phyloP scores from a whole-genome alignment of 2,329 filamentous ascomycete genomes.

The Cucurbitaria berberidis region DNA sequence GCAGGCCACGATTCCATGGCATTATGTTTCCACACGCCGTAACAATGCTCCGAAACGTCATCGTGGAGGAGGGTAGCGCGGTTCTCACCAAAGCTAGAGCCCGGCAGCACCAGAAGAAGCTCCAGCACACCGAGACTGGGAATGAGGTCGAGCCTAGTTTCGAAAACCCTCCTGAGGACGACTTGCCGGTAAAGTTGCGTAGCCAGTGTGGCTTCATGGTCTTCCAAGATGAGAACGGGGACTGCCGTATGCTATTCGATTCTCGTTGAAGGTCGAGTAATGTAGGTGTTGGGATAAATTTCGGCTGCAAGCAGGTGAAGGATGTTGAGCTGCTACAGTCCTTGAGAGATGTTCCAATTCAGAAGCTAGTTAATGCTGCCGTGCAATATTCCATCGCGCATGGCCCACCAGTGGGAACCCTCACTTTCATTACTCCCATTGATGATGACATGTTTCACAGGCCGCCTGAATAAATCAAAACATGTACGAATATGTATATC shows the following conservation, averaged over 20 bases:
- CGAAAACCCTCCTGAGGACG: neutral
- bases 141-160: neutral
- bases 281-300: too few relatives aligned
- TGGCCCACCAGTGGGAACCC: neutral
- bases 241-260: too few relatives aligned
- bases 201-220: too few relatives aligned
- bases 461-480: too few relatives aligned
- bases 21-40: slow-evolving; percentile 4
- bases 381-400: neutral
- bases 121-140: neutral
- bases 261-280: too few relatives aligned
- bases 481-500: too few relatives aligned
- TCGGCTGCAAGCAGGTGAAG: neutral
- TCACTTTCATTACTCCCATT: neutral
- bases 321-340: neutral
- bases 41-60: neutral
- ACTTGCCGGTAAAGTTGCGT: neutral
- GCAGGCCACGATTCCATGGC: too few relatives aligned
- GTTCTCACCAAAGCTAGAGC: neutral
- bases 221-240: too few relatives aligned
- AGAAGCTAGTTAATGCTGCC: neutral
- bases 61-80: neutral
- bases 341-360: neutral
- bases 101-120: neutral
- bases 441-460: neutral